Evolutionary conservation across 2,329 filamentous ascomycete species (phyloP), one percentile per base, ranked within the genome.

Genomic region (Arthrinium phaeospermum): DNA sequence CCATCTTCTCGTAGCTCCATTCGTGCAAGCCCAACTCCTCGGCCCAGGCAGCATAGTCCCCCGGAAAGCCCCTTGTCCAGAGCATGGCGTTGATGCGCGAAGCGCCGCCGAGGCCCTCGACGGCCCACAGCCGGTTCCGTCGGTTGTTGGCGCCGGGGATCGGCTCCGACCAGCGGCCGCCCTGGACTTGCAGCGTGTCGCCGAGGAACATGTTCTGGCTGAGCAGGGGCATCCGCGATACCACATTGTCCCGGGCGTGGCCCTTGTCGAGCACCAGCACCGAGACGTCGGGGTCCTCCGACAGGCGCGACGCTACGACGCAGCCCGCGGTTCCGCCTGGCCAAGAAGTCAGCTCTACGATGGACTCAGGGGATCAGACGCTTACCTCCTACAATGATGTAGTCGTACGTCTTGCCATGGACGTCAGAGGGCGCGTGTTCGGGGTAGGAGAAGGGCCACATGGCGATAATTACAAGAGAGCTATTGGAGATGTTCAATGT

Each of bases 261-360:
- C 81, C 81, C 44, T 78, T 80, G 73, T 85, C 82, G 14, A 85
- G 72, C 4, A 85, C 76, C 1, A 85, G 78, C 4, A 86, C 82
- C 0, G 76, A 79, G 22, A 81, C 77, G n/a, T 76, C 71, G 12
- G 78, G 79, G 71, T 83, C 80, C 71, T 84, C 82, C 19, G 79
- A 82, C 1, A 88, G 79, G 49, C 85, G 82, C 30, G 83, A 83
- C 4, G 85, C 86, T 69, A 87, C 73, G 2, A 84, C 83, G 77
- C 85, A 85, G 41, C 85, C 86, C 44, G 85, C 84, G 2, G 85
- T 86, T 30, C 86, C 86, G 53, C 85, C 84, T 79, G n/a, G 6
- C 6, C 8, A 12, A 24, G 12, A 12, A 2, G 44, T 45, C 13
- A 45, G 44, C 44, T 45, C 12, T 45, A 2, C 16, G 44, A 45